Base-by-base conservation (phyloP, 2,329 filamentous ascomycete species). In the Phoma herbarum region DNA sequence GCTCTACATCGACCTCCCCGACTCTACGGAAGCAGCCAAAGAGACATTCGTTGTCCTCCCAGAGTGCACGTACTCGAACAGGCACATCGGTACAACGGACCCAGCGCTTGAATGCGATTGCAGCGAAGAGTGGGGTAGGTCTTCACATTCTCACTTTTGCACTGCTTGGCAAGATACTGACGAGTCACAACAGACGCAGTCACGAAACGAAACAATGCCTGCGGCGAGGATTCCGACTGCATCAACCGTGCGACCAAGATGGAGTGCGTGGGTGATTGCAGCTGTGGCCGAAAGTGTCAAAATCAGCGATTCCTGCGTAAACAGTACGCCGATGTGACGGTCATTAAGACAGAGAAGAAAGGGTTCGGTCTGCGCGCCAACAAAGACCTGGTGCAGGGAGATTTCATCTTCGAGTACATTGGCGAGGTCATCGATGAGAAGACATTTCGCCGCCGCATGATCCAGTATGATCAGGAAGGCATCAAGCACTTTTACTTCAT, bases 401-500 rank as follows among this genome's bases (percentile, higher is more conserved):
- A 97, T 74, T 97, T 99, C 75, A 92, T 99, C 68, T 98, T 92
- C 75, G 95, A 99, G 80, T 99, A 99, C 77, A 94, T 99, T 69
- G 95, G 95, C 69, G 95, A 99, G 79, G 95, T 98, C 68, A 97
- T 99, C 75, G 94, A 96, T 70, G 94, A 99, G 79, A 85, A 87
- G 28, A 90, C 90, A 11, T 98, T 98, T 74, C 90, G 93, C 55
- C 88, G 88, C 58, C 92, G 95, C 61, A 97, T 96, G 88, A 82
- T 92, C 37, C 90, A 96, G 72, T 99, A 99, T 78, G 93, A 97
- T 74, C 86, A 95, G 46, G 92, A 98, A 77, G 93, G 93, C 61
- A 97, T 99, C 84, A 97, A 96, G 78, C 95, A 99, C 79, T 99
- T 99, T 78, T 99, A 99, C 80, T 99, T 99, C 82, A 99, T 99